Evolutionary conservation across 2,329 filamentous ascomycete genomes (phyloP).

Genomic region (Monosporascus sp.): DNA sequence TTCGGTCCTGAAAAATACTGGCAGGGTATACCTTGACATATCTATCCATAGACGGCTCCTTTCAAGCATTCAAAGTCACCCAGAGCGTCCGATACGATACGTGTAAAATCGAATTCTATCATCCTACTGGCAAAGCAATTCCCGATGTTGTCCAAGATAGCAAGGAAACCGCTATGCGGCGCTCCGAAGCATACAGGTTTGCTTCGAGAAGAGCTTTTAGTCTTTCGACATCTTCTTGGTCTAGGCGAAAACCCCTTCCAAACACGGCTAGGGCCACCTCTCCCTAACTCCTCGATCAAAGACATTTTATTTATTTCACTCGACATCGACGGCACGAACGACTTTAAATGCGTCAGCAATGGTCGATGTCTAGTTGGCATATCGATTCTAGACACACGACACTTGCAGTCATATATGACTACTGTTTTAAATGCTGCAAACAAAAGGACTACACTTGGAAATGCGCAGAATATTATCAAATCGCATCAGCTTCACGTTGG

Average conservation of each 20-base stretch:
- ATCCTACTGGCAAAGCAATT: background rate
- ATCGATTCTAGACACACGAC: background rate
- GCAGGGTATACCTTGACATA: background rate
- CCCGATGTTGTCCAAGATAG: background rate
- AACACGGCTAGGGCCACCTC: background rate
- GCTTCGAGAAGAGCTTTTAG: background rate
- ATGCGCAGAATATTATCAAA: background rate
- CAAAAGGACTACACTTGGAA: background rate
- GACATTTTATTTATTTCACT: background rate
- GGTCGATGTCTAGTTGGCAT: background rate
- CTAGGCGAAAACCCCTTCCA: background rate
- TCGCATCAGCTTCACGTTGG: background rate
- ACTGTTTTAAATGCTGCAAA: background rate
- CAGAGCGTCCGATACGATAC: background rate
- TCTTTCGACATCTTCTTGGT: background rate
- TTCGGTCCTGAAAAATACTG: background rate
- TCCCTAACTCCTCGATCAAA: background rate
- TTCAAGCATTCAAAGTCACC: background rate
- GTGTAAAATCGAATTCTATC: background rate
- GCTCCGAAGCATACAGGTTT: background rate
- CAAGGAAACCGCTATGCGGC: background rate
- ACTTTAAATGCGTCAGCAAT: background rate
- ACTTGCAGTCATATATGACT: background rate
- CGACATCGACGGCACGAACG: background rate
- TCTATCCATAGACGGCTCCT: background rate